Evolutionary conservation across 106 monocot genomes (phyloP), one percentile per base, ranked within the genome.

Genomic region (Acanthochlamys bracteata): DNA sequence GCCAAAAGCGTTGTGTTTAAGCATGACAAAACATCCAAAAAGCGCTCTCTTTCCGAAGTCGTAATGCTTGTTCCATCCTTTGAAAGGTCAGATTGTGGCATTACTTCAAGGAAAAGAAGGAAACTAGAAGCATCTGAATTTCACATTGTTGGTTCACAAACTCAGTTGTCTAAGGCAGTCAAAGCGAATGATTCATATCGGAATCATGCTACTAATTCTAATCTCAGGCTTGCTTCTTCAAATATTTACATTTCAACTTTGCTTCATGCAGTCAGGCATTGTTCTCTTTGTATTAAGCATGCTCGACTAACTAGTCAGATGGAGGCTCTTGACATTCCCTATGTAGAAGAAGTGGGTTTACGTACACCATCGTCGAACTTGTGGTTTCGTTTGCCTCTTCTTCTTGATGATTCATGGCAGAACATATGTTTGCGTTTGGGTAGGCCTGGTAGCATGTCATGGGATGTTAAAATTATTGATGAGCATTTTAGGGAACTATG

Each of bases 401-500:
- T 80, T 6, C 76, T 66, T 65, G 92, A 85, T 72, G 73, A 83
- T 66, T 76, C 80, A 45, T 98, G 98, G 98, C 76, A 83, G 24
- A 80, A 75, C 55, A 88, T 98, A 74, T 89, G 98, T 59, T 75
- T 98, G 67, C 79, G 74, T 17, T 80, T 92, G 75, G 98, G 98
- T 20, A 98, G 89, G 72, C 83, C 88, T 59, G 98, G 98, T 73
- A 92, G 69, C 74, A 92, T 92, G 92, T 82, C 47, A 40, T 98
- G 92, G 92, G 91, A 98, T 81, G 98, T 98, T 23, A 85, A 83
- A 77, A 83, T 98, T 27, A 86, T 75, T 55, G 98, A 98, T 66
- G 68, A 71, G 60, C 88, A 98, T 83, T 98, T 92, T 62, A 82
- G 58, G 67, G 98, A 98, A 79, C 66, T 98, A 46, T 85, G 91